phyloP scores from a whole-genome alignment of 768 basidiomycete species.

The Trametes sanguinea region DNA sequence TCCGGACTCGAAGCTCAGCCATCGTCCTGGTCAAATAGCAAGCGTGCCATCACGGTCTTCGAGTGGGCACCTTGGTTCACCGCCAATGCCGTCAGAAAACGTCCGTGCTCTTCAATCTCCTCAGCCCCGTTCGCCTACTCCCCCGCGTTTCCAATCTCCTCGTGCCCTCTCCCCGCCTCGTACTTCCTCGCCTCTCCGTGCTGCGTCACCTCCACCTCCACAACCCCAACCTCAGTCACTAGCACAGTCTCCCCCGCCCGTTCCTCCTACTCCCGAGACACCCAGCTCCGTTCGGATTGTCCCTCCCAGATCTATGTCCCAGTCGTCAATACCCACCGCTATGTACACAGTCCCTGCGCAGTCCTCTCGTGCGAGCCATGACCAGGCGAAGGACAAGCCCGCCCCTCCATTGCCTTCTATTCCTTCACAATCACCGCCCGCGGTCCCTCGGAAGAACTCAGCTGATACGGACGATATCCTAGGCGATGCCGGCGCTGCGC shows the following conservation, averaged over 20 bases:
- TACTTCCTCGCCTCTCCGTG: conserved; percentile 8
- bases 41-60: conserved; percentile 12
- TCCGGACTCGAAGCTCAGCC: conserved; percentile 41
- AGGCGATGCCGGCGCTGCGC: conserved; percentile 56
- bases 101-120: conserved; percentile 7
- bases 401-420: conserved; percentile 14
- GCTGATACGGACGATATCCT: conserved; percentile 41
- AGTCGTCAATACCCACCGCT: conserved; percentile 15
- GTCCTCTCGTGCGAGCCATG: conserved; percentile 19
- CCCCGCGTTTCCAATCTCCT: conserved; percentile 21
- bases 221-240: neutral
- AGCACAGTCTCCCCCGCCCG: neutral
- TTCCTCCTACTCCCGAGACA: conserved; percentile 1
- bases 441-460: conserved; percentile 14
- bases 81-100: neutral
- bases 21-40: neutral
- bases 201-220: neutral
- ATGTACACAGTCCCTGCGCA: conserved; percentile 12
- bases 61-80: neutral
- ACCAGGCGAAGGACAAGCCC: conserved; percentile 20
- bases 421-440: conserved; percentile 25
- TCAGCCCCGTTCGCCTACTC: conserved; percentile 4
- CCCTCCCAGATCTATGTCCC: conserved; percentile 17
- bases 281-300: conserved; percentile 12
- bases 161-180: conserved; percentile 16